A percentile compares a stretch with the other conserved stretches of the same genome.
Evolutionary conservation across 73 alveolate species (phyloP).

Genomic region (Vitrella brassicaformis): DNA sequence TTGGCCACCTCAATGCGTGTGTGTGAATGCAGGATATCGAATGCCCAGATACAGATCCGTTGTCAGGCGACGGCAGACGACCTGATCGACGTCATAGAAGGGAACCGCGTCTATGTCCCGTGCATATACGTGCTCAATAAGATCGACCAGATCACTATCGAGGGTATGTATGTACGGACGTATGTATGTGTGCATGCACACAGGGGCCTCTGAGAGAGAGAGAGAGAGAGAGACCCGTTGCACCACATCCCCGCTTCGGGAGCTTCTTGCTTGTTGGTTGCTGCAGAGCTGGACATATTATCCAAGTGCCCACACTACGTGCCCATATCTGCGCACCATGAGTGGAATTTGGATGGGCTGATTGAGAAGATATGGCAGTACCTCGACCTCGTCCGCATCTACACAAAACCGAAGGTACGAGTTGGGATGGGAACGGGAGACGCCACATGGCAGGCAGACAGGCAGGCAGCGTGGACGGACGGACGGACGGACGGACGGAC

Average conservation of each 20-base stretch:
- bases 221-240: too few species aligned
- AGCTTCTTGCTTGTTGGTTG: too few species aligned
- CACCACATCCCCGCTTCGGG: too few species aligned
- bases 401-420: constrained; percentile 95
- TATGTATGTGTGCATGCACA: neutral
- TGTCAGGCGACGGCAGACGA: constrained; percentile 88
- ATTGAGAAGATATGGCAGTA: constrained; percentile 93
- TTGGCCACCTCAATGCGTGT: too few species aligned
- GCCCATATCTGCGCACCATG: constrained; percentile 85
- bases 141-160: constrained; percentile 84
- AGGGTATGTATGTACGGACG: constrained; percentile 3
- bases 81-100: constrained; percentile 92
- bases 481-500: too few species aligned
- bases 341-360: constrained; percentile 94
- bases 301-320: constrained; percentile 89
- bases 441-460: too few species aligned
- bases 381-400: constrained; percentile 82
- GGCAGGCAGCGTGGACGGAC: too few species aligned
- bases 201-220: too few species aligned
- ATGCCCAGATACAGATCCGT: constrained; percentile 77
- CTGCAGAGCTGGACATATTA: constrained; percentile 65
- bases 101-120: constrained; percentile 93
- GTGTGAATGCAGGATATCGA: constrained; percentile 78
- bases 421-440: too few species aligned
- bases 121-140: constrained; percentile 88